Percentiles rank a stretch among this genome's conserved stretches.
These are phyloP conservation scores for Exidia glandulosa DNA, from an alignment of 768 basidiomycete genomes.

Conservation along the genomic window DNA sequence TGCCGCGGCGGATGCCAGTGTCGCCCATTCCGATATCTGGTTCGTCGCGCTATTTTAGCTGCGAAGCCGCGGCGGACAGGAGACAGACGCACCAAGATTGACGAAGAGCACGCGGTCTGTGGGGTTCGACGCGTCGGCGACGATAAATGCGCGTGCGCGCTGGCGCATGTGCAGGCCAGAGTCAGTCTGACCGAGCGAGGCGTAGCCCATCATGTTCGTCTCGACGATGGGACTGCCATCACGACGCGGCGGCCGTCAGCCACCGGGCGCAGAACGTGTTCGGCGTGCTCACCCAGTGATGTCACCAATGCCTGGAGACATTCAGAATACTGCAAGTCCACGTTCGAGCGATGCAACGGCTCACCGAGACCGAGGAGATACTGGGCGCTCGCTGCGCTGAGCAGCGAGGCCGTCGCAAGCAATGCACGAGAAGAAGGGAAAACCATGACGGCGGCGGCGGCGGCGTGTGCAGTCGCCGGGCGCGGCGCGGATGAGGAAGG, in stretches of 20 bases:
- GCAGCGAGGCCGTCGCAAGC: not conserved
- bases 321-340: not conserved
- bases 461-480: too few relatives aligned
- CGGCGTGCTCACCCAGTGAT: constrained; percentile 48
- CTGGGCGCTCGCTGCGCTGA: constrained; percentile 23
- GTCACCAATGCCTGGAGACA: constrained; percentile 48
- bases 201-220: constrained; percentile 82
- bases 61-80: too few relatives aligned
- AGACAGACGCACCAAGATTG: constrained; percentile 59
- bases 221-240: constrained; percentile 55
- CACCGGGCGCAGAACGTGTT: not conserved
- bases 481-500: not conserved
- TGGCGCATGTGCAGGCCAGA: constrained; percentile 73
- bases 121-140: constrained; percentile 32
- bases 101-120: constrained; percentile 60
- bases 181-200: constrained; percentile 50
- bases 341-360: constrained; percentile 10
- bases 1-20: constrained; percentile 58
- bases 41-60: not conserved
- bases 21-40: constrained; percentile 80
- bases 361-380: constrained; percentile 53
- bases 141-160: constrained; percentile 64
- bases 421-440: not conserved
- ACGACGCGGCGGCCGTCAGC: constrained; percentile 9
- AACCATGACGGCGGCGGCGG: not conserved